Conservation (phyloP, 2,329 filamentous ascomycete genomes). For the Thyridium curvatum region DNA sequence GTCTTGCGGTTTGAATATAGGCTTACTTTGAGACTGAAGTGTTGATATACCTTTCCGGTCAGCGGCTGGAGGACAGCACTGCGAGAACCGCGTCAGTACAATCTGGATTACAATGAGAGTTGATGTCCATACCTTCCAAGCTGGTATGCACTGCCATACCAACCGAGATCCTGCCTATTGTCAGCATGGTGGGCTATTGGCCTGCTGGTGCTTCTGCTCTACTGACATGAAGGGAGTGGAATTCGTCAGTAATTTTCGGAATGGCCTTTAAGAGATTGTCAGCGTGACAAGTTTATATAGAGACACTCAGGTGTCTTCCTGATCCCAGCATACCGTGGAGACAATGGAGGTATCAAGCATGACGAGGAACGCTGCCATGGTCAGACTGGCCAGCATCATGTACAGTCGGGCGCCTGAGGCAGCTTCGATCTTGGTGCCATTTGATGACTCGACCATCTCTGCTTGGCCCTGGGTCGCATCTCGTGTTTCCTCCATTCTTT, state of each 20-base stretch:
- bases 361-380: no score
- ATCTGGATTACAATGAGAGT: neutral
- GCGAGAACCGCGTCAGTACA: neutral
- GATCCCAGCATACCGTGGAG: no score
- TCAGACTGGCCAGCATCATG: no score
- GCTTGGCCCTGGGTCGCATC: neutral
- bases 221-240: no score
- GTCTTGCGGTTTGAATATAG: neutral
- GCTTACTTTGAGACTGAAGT: slow-evolving; percentile 40
- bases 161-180: slow-evolving; percentile 41
- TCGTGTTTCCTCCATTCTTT: slow-evolving; percentile 13
- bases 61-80: slow-evolving; percentile 36
- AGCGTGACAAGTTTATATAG: no score
- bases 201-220: no score
- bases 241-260: no score
- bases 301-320: no score
- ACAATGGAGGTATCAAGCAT: no score
- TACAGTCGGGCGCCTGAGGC: neutral
- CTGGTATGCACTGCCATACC: slow-evolving; percentile 43
- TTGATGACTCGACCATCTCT: no score
- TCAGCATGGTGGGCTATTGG: no score
- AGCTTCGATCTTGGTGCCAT: neutral
- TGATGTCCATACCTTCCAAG: slow-evolving; percentile 27
- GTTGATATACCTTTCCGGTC: slow-evolving; percentile 43
- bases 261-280: no score